Conservation (phyloP, 306 rosid species). For the Sicyos baderoa region DNA sequence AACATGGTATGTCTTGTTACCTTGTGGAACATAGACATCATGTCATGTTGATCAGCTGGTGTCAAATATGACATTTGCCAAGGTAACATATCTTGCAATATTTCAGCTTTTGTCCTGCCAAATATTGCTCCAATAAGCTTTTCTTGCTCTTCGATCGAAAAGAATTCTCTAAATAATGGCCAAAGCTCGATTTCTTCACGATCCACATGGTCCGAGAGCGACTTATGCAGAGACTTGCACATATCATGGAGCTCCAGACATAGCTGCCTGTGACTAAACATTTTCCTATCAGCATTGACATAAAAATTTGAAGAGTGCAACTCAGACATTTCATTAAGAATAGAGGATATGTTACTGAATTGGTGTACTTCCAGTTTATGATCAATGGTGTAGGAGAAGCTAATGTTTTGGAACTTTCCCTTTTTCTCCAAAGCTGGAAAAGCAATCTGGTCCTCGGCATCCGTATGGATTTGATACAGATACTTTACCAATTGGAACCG, state of each 20-base stretch:
- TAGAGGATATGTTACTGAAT: slow-evolving; percentile 42
- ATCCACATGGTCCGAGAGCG: slow-evolving; percentile 48
- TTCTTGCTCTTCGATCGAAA: slow-evolving; percentile 68
- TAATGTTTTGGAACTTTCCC: slow-evolving; percentile 63
- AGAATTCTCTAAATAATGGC: slow-evolving; percentile 61
- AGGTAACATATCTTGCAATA: slow-evolving; percentile 83
- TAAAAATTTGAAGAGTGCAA: slow-evolving; percentile 40
- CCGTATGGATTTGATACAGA: slow-evolving; percentile 72
- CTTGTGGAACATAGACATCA: slow-evolving; percentile 72
- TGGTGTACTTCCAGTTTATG: slow-evolving; percentile 63
- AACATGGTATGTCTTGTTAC: slow-evolving; percentile 80
- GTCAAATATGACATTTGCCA: slow-evolving; percentile 84
- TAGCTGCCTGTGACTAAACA: slow-evolving; percentile 35
- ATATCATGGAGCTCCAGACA: slow-evolving; percentile 54
- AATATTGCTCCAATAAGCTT: slow-evolving; percentile 70
- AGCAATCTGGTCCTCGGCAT: slow-evolving; percentile 89
- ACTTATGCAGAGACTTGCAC: slow-evolving; percentile 61
- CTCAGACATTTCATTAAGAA: slow-evolving; percentile 55
- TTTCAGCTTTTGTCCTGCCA: slow-evolving; percentile 70
- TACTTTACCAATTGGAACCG: slow-evolving; percentile 56
- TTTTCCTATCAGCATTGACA: slow-evolving; percentile 31
- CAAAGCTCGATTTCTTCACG: slow-evolving; percentile 84
- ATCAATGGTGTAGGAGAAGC: slow-evolving; percentile 77
- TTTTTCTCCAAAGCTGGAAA: slow-evolving; percentile 91
- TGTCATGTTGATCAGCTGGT: slow-evolving; percentile 58